Base-by-base conservation (phyloP, 1,139 yeast species). In the Pichia inconspicua region DNA sequence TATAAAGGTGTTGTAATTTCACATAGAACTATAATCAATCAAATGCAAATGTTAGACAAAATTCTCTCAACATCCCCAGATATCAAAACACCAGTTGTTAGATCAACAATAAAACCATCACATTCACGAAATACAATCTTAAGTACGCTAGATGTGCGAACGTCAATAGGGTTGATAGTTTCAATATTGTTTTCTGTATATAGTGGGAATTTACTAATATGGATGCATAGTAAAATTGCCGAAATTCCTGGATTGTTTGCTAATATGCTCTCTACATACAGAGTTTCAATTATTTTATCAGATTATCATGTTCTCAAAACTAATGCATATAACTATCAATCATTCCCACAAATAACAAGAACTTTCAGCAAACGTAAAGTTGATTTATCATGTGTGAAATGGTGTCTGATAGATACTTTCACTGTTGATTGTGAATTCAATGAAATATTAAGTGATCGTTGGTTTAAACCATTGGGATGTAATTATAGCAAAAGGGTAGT, bases 401-500 rank as follows among this genome's bases (percentile, higher is more conserved):
- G 96, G 92, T 95, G 96, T 40, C 68, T 92, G 40, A 89, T 94
- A 10, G 89, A 89, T 58, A 87, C 97, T 0, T 73, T 85, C n/a
- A 86, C 95, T 0, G 89, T 90, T 5, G 98, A 94, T 64, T 88
- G 96, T 3, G 98, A 92, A 57, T 92, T 92, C 57, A 82, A 89
- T 59, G 95, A 88, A 58, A 82, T 92, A 61, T 70, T 92, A 43
- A 80, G 95, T n/a, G 94, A 89, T 57, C 75, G 97, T 53, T 92
- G 95, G 86, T 72, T 92, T 48, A 78, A 84, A 53, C 97, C 97
- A 3, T 68, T 92, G 50, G 98, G 98, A 0, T 89, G 95, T 61
- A 77, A 72, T 48, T 78, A 78, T 47, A 84, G 95, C 0, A 77
- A 84, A 40, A 80, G 81, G 50, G 87, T 90, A 2, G 82, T 90